A percentile compares a stretch with the other conserved stretches of the same genome.
These are phyloP conservation scores for Paraphaeosphaeria sporulosa DNA, from an alignment of 2,329 filamentous ascomycete genomes.

Conservation along the genomic window DNA sequence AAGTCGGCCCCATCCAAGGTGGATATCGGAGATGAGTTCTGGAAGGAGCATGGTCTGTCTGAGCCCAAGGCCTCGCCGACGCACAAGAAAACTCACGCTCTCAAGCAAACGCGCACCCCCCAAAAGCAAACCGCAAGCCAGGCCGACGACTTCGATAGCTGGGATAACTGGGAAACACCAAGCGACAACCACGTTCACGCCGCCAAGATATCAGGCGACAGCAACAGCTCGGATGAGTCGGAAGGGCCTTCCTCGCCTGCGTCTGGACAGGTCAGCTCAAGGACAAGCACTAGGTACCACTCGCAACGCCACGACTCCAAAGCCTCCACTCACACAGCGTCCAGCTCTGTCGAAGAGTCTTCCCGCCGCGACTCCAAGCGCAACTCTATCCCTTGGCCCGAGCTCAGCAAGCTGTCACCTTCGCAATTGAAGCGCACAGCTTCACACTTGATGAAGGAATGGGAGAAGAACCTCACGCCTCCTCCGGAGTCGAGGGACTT, in stretches of 20 bases:
- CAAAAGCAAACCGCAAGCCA: slow-evolving; percentile 45
- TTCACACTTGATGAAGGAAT: slow-evolving; percentile 87
- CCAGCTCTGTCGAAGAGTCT: slow-evolving; percentile 39
- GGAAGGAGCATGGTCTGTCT: slow-evolving; percentile 53
- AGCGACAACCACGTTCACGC: slow-evolving; percentile 38
- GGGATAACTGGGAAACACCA: slow-evolving; percentile 65
- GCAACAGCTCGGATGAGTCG: slow-evolving; percentile 57
- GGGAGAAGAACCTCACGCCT: slow-evolving; percentile 79
- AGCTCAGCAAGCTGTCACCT: slow-evolving; percentile 75
- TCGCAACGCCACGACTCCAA: slow-evolving; percentile 48
- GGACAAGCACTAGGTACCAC: slow-evolving; percentile 62
- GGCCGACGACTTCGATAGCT: slow-evolving; percentile 59
- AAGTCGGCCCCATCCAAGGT: slow-evolving; percentile 34
- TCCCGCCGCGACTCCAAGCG: slow-evolving; percentile 39
- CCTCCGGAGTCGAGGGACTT: slow-evolving; percentile 43
- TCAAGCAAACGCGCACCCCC: slow-evolving; percentile 44
- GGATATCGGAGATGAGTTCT: slow-evolving; percentile 52
- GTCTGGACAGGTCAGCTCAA: slow-evolving; percentile 55
- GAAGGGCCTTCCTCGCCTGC: slow-evolving; percentile 57
- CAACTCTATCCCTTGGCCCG: slow-evolving; percentile 67
- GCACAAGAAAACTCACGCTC: slow-evolving; percentile 51
- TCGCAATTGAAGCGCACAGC: slow-evolving; percentile 82
- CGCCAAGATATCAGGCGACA: slow-evolving; percentile 39
- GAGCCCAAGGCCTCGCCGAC: slow-evolving; percentile 45
- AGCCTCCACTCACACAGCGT: slow-evolving; percentile 44